A percentile compares a stretch with the other conserved stretches of the same genome.
Conservation (phyloP, 768 basidiomycete species). For the Phylloporus sp. region DNA sequence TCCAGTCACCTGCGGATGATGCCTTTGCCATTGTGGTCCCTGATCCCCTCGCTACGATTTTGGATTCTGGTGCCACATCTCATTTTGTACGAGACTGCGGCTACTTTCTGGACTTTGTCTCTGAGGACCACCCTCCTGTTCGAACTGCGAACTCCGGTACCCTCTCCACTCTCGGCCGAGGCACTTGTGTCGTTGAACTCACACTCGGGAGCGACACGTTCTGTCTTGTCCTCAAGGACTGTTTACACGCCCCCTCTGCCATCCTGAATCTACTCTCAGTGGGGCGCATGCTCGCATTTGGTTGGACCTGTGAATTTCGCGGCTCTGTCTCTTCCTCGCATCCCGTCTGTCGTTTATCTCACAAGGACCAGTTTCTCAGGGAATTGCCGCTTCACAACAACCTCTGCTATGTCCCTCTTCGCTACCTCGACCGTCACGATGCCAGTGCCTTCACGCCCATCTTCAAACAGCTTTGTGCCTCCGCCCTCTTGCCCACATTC, state of each 20-base stretch:
- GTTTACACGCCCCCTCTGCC: not conserved
- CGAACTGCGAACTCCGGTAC: not conserved
- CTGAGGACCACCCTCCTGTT: not conserved
- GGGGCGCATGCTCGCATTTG: not conserved
- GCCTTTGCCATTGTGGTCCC: too few relatives aligned
- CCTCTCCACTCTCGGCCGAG: not conserved
- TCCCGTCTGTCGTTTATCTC: not conserved
- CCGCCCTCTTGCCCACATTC: too few relatives aligned
- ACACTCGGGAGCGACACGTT: not conserved
- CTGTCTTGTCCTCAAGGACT: not conserved
- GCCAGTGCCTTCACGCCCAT: rapidly evolving
- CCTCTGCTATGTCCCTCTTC: not conserved
- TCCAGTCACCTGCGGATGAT: not conserved
- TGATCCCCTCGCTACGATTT: too few relatives aligned
- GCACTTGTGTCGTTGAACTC: not conserved
- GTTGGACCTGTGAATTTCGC: not conserved
- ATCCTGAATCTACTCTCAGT: not conserved
- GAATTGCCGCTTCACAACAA: not conserved
- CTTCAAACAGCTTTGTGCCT: not conserved
- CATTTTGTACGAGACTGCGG: not conserved
- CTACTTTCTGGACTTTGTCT: not conserved
- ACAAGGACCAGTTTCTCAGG: not conserved
- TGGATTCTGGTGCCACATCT: not conserved
- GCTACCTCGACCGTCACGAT: not conserved
- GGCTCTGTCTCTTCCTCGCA: rapidly evolving